Evolutionary conservation across 805 yeast genomes (phyloP).

Genomic region (Hanseniaspora guilliermondii): DNA sequence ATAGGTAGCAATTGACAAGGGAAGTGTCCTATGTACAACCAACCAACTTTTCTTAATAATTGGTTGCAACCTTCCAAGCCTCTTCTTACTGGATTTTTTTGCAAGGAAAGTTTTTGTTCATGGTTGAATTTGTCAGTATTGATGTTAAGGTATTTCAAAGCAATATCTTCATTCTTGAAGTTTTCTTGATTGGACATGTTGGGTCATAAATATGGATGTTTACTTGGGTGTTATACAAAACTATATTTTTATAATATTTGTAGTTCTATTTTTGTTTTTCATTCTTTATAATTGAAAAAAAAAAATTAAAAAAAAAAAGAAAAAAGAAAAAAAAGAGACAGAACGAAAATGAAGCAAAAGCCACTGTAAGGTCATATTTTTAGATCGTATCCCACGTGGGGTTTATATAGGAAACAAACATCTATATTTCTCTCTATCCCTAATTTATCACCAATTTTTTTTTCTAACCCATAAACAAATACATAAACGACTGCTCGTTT

Average conservation of each 20-base stretch:
- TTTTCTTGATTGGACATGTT: neutral
- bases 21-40: constrained; percentile 13
- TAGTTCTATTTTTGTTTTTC: too few species aligned
- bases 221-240: too few species aligned
- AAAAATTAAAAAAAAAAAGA: neutral
- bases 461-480: too few species aligned
- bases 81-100: neutral
- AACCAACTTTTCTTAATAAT: constrained; percentile 6
- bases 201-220: neutral
- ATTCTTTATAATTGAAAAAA: neutral
- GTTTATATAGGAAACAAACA: too few species aligned
- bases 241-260: too few species aligned
- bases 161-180: neutral
- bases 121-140: constrained; percentile 10
- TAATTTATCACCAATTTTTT: too few species aligned
- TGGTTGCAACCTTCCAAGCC: neutral
- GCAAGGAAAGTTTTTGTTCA: neutral
- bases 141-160: constrained; percentile 7
- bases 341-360: too few species aligned
- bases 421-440: too few species aligned
- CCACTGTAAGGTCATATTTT: too few species aligned
- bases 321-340: neutral
- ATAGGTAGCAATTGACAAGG: constrained; percentile 13
- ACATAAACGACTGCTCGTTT: too few species aligned
- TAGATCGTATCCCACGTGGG: too few species aligned